Base-by-base conservation (phyloP, 192 early-diverging fungal species). In the Chytriomyces sp. region DNA sequence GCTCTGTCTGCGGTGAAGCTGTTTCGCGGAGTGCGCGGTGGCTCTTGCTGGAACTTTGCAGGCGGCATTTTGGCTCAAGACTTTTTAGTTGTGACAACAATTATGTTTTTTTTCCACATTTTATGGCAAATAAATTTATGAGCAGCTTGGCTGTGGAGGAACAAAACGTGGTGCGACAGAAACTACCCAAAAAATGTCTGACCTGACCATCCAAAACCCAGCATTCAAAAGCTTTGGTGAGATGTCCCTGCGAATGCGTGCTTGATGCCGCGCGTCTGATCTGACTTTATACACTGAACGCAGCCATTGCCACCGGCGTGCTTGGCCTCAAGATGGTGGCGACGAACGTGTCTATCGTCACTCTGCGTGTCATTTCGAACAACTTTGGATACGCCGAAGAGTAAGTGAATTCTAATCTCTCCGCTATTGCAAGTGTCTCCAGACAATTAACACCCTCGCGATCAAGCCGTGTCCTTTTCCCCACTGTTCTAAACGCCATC, bases 1-100 rank as follows among this genome's bases (percentile, higher is more conserved):
- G 47, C 57, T 24, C 69, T 9, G 69, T 71, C 69, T n/a, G 69
- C 69, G 5, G 44, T n/a, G 57, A 71, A 71, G 20, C 49, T 16
- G 35, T 71, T 71, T 13, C 3, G 49, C 28, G 69, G 69, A 11
- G 11, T 11, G 16, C 49, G n/a, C 2, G 69, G 53, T 20, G 53
- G 16, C 13, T 57, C 53, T 57, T 57, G 53, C 53, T 57, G 53
- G 53, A 57, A 57, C 53, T 57, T 57, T 57, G 53, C 35, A 35
- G 35, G 35, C 35, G 35, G 35, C 35, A 35, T 35, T 35, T 35
- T 35, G 35, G 35, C 3, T 35, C 35, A n/a, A n/a, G n/a, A 35
- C 35, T 35, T 35, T 35, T 35, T 4, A 2, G 35, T 35, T 35
- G 35, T 35, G 35, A 35, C 35, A 35, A 35, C 35, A 35, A 35